Evolutionary conservation across 345 rosid species (phyloP).

Genomic region (Populus nigra): DNA sequence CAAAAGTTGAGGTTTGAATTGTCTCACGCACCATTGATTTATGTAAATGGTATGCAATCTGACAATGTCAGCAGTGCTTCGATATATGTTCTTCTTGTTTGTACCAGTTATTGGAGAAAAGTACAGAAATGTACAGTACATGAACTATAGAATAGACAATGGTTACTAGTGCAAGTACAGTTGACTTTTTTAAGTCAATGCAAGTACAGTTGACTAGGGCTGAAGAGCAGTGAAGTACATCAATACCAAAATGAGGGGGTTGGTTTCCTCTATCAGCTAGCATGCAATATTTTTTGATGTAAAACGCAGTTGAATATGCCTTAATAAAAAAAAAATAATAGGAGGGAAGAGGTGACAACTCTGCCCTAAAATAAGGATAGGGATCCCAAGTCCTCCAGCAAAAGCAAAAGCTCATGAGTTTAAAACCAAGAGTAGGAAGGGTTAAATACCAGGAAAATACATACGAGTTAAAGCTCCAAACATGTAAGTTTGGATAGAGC

Average conservation of each 20-base stretch:
- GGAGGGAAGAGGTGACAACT: not conserved
- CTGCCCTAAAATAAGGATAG: not conserved
- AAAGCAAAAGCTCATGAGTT: too few relatives aligned
- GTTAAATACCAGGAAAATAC: not conserved
- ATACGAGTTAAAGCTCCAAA: too few relatives aligned
- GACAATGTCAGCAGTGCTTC: not conserved
- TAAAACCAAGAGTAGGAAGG: not conserved
- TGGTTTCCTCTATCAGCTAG: not conserved
- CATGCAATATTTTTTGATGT: not conserved
- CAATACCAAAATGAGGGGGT: not conserved
- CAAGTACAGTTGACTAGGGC: conserved; percentile 16
- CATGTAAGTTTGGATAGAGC: too few relatives aligned
- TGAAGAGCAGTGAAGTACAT: not conserved
- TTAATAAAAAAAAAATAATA: not conserved
- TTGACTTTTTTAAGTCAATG: not conserved
- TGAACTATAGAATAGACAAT: not conserved
- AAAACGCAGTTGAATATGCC: not conserved
- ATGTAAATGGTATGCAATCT: not conserved
- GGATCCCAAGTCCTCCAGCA: not conserved
- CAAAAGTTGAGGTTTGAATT: not conserved
- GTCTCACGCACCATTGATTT: not conserved
- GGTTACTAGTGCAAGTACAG: not conserved
- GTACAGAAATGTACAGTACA: not conserved
- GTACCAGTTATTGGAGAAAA: not conserved
- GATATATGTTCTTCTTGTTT: not conserved